phyloP scores from a whole-genome alignment of 2,329 filamentous ascomycete genomes.

The Diaporthe ilicicola region DNA sequence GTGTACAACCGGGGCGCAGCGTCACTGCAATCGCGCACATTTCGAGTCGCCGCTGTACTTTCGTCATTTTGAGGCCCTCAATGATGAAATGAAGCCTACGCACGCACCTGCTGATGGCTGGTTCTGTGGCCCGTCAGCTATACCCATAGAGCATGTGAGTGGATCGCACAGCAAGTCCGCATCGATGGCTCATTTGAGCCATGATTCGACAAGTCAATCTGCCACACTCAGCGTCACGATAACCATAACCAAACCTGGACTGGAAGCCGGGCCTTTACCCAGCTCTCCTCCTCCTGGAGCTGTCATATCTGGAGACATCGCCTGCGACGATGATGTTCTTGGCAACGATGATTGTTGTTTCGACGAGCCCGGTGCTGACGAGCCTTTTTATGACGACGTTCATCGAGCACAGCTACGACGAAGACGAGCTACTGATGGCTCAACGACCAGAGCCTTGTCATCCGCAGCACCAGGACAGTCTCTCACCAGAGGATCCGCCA shows the following conservation, averaged over 20 bases:
- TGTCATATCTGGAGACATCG: not conserved
- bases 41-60: conserved; percentile 20
- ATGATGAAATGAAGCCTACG: not conserved
- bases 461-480: not conserved
- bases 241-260: not conserved
- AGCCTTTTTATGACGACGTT: not conserved
- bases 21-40: conserved; percentile 7
- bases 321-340: not conserved
- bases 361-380: not conserved
- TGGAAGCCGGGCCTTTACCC: not conserved
- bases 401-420: not conserved
- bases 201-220: not conserved
- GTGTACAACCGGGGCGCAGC: not conserved
- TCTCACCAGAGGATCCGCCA: not conserved
- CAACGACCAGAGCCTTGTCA: not conserved
- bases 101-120: conserved; percentile 6
- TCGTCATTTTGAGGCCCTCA: no score
- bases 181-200: not conserved
- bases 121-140: conserved; percentile 19
- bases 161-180: not conserved
- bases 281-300: not conserved
- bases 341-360: not conserved
- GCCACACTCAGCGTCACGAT: not conserved
- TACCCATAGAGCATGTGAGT: not conserved
- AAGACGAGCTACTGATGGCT: not conserved